Conservation (phyloP, 148 eudicot genomes). For the Amaranthus hypochondriacus region DNA sequence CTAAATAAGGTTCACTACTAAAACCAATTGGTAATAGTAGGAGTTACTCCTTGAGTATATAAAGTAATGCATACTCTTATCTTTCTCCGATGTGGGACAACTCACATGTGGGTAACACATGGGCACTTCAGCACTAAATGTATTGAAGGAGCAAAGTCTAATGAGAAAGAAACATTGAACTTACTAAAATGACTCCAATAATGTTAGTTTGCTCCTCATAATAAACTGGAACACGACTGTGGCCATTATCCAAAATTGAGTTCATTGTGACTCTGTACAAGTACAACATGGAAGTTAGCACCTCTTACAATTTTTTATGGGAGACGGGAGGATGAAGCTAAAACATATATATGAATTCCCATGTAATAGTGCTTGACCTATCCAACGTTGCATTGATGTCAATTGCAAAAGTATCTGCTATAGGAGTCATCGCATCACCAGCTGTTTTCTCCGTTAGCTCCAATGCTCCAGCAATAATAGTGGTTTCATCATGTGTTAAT, state of each 20-base stretch:
- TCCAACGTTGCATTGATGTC: constrained; percentile 80
- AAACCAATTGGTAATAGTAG: no score
- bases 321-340: neutral
- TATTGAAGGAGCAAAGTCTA: neutral
- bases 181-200: constrained; percentile 79
- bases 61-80: no score
- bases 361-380: constrained; percentile 36
- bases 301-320: neutral
- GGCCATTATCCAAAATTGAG: constrained; percentile 75
- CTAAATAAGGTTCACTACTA: no score
- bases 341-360: neutral
- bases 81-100: no score
- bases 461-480: constrained; percentile 92
- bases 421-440: constrained; percentile 84
- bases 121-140: neutral
- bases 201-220: constrained; percentile 80
- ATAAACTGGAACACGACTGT: constrained; percentile 83
- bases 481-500: constrained; percentile 90
- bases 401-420: constrained; percentile 64
- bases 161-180: neutral
- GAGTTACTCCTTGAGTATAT: no score
- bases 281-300: constrained; percentile 2
- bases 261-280: constrained; percentile 55
- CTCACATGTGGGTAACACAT: no score
- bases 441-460: constrained; percentile 76